Evolutionary conservation across 257 asterid species (phyloP), one percentile per base, ranked within the genome.

Genomic region (Thymus quinquecostatus): DNA sequence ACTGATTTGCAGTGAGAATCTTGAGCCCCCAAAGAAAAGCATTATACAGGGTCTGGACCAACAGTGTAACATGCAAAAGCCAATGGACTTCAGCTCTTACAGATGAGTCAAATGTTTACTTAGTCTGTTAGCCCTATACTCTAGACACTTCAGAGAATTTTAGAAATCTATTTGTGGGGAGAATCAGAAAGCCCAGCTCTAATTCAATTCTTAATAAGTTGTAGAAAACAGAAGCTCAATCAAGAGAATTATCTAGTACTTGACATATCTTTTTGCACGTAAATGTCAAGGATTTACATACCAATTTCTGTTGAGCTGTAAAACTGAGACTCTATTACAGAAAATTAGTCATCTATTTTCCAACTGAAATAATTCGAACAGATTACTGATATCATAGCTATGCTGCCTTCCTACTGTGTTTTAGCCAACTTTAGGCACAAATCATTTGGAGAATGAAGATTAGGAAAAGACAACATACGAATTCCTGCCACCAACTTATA

Each of bases 21-120:
- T 8, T 40, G 14, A 68, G 41, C 53, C 41, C 48, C 53, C 32
- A 27, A 8, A 38, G 30, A 41, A 68, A 58, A 68, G 34, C 34
- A 68, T 34, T 21, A 21, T 21, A 21, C 21, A 51, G 51, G 62
- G 28, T 51, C 28, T 53, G 30, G 51, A 55, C 53, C 21, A 55
- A 55, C 45, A 10, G 21, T 3, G 32, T 12, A 55, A 3, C 56
- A 55, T 29, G 36, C 48, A 41, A 68, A 55, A 40, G 43, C n/a
- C 64, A 41, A 41, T 30, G 6, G 28, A 58, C 3, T 68, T 69
- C 44, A 47, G 50, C 27, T 60, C 60, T 32, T 32, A 50, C 60
- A 48, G 58, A 30, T 27, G 59, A 53, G 34, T 53, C 61, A 21
- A 60, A 71, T 14, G 61, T 48, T 57, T 63, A 44, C 30, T 40